Evolutionary conservation across 768 basidiomycete species (phyloP).

Genomic region (Boletus sp.): DNA sequence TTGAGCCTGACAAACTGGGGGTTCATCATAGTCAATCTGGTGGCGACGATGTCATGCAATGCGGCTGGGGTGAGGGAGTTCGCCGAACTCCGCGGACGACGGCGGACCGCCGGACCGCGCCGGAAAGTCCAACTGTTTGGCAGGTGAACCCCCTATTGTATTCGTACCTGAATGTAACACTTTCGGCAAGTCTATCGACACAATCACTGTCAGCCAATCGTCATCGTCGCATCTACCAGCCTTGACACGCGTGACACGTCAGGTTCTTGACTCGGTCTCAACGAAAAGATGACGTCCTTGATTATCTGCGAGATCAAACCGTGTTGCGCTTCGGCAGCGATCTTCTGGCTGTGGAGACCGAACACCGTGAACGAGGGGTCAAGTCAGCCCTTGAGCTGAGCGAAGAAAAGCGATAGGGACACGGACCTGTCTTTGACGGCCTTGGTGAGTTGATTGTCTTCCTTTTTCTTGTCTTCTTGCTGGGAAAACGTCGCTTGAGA

Average conservation of each 20-base stretch:
- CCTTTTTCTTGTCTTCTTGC: constrained; percentile 76
- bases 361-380: not conserved
- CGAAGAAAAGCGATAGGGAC: not conserved
- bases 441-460: constrained; percentile 84
- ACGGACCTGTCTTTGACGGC: constrained; percentile 87
- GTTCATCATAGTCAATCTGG: too few relatives aligned
- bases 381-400: not conserved
- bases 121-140: too few relatives aligned
- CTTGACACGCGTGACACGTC: constrained; percentile 28
- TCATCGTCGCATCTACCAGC: constrained; percentile 39
- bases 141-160: not conserved
- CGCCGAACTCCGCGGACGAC: too few relatives aligned
- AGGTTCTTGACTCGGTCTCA: constrained; percentile 33
- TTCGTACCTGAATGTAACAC: not conserved
- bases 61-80: too few relatives aligned
- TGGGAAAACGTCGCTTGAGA: constrained; percentile 7
- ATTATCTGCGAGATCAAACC: constrained; percentile 91
- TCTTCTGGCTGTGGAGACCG: constrained; percentile 62
- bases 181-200: not conserved
- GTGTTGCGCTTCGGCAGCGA: constrained; percentile 89
- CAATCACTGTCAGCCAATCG: constrained; percentile 15
- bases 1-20: too few relatives aligned
- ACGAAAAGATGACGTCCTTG: constrained; percentile 88
- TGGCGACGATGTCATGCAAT: too few relatives aligned
- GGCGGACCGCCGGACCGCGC: too few relatives aligned